Conservation (phyloP, 257 asterid species). For the Primulina tabacum region DNA sequence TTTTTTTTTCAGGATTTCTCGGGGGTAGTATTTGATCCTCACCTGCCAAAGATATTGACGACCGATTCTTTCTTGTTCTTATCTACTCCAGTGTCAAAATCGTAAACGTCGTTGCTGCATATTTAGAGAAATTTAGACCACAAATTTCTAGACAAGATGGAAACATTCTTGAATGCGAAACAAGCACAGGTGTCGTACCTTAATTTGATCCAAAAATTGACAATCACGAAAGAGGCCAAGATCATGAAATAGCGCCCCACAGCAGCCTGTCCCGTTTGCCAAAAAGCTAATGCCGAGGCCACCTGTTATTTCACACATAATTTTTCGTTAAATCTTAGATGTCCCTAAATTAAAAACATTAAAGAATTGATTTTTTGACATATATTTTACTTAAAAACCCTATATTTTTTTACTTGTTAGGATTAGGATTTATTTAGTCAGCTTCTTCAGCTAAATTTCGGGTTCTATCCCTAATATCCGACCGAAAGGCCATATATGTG, state of each 20-base stretch:
- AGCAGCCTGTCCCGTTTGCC: conserved; percentile 40
- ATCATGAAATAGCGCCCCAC: conserved; percentile 35
- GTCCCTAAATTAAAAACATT: background rate
- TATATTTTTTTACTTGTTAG: too few species aligned
- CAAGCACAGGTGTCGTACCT: conserved; percentile 33
- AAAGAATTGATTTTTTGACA: background rate
- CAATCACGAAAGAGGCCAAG: conserved; percentile 44
- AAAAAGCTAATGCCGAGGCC: conserved; percentile 45
- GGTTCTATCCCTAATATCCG: background rate
- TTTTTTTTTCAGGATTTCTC: too few species aligned
- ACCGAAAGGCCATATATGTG: background rate
- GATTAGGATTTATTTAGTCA: too few species aligned
- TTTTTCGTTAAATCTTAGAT: background rate
- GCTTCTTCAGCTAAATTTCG: background rate
- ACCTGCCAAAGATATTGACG: conserved; percentile 55
- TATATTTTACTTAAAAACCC: background rate
- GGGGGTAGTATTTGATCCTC: background rate
- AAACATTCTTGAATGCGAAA: too few species aligned
- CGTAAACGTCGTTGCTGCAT: conserved; percentile 68
- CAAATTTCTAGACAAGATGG: too few species aligned
- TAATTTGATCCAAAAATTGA: conserved; percentile 54
- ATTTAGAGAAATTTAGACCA: too few species aligned
- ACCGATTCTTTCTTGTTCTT: conserved; percentile 64
- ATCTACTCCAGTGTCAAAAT: conserved; percentile 67
- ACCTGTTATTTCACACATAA: conserved; percentile 35